phyloP scores from a whole-genome alignment of 805 yeast species.

The Schizosaccharomyces pombe region DNA sequence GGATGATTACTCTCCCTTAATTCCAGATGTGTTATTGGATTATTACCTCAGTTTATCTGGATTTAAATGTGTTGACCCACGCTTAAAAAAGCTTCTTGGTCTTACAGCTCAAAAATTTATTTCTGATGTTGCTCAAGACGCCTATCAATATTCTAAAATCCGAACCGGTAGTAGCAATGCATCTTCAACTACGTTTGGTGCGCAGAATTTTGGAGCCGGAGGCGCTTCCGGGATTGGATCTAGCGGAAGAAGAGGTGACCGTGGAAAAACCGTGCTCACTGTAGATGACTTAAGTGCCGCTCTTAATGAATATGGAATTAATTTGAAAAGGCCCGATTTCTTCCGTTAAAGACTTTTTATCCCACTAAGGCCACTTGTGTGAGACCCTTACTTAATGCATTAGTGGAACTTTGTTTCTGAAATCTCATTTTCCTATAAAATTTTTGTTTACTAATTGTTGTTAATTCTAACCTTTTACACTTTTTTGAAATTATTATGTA shows the following conservation, averaged over 20 bases:
- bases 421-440: no score
- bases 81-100: conserved; percentile 66
- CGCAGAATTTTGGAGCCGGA: conserved; percentile 38
- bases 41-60: conserved; percentile 74
- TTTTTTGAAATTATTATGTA: no score
- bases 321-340: conserved; percentile 77
- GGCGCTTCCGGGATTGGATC: conserved; percentile 6
- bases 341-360: conserved; percentile 31
- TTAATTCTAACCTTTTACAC: no score
- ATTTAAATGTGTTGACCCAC: conserved; percentile 50
- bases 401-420: neutral
- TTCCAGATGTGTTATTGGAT: conserved; percentile 90
- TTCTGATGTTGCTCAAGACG: conserved; percentile 85
- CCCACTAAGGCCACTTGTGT: neutral
- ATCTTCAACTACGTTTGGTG: conserved; percentile 37
- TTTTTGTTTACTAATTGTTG: no score
- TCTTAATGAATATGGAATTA: conserved; percentile 73
- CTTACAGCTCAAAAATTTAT: conserved; percentile 90
- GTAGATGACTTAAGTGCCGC: conserved; percentile 88
- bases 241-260: conserved; percentile 32
- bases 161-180: conserved; percentile 64
- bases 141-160: conserved; percentile 83
- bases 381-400: neutral
- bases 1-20: conserved; percentile 88
- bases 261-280: conserved; percentile 62